Base-by-base conservation (phyloP, 805 yeast genomes). In the Ogataea nonfermentans region DNA sequence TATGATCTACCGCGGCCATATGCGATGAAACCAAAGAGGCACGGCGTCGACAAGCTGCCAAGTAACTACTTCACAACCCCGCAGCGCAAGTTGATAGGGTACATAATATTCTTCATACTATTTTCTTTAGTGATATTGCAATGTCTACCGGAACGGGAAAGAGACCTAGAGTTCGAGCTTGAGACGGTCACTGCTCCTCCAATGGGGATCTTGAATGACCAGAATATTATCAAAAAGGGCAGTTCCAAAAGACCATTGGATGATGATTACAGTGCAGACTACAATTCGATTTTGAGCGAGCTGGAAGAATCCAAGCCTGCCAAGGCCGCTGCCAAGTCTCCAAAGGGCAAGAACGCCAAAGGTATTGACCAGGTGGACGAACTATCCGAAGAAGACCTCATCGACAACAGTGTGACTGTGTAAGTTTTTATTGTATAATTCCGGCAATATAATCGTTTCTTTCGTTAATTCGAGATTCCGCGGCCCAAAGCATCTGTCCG, bases 401-500 rank as follows among this genome's bases (percentile, higher is more conserved):
- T 49, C 15, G 55, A 51, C 28, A 45, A 41, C 17, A 27, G 17
- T 13, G 32, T 37, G n/a, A 4, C 28, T 9, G 37, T 47, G 26
- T 34, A 40, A 31, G 10, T 37, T 17, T 34, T 39, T 25, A 19
- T 28, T 25, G 12, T 25, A 25, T 16, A 27, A 16, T 44, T 19
- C 8, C 22, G 22, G 8, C 5, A 17, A 38, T 29, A 24, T 31
- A 29, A 25, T 19, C 9, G 26, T 40, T 29, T 25, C 28, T 14
- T 14, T 19, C 12, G 20, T 24, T 44, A 56, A 20, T 48, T 64
- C 24, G 41, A 24, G 14, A 78, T 61, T 6, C 93, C 93, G 48
- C 74, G 75, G 4, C 59, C 48, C 24, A 78, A 59, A 1, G 95
- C 95, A 55, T 88, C 96, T 35, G 68, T 62, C 40, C 97, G 72